Conservation (phyloP, 2,329 filamentous ascomycete genomes). For the Madurella fahalii region DNA sequence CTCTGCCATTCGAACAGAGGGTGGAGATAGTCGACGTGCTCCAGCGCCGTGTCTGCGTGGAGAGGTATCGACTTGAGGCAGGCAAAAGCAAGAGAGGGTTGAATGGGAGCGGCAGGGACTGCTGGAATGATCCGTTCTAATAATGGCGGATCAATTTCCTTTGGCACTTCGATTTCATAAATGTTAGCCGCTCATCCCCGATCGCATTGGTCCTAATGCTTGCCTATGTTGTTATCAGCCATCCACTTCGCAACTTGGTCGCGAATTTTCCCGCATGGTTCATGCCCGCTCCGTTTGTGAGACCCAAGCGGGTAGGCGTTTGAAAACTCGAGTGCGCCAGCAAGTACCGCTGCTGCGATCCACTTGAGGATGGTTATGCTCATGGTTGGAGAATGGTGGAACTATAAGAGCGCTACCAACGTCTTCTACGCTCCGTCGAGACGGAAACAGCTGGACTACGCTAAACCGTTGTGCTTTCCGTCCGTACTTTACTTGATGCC, state of each 20-base stretch:
- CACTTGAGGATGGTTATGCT: too few relatives aligned
- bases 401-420: too few relatives aligned
- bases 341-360: too few relatives aligned
- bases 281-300: not conserved
- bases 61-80: slow-evolving; percentile 18
- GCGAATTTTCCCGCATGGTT: not conserved
- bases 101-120: slow-evolving; percentile 6
- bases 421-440: too few relatives aligned
- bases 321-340: too few relatives aligned
- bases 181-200: too few relatives aligned
- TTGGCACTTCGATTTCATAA: not conserved
- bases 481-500: too few relatives aligned
- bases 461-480: too few relatives aligned
- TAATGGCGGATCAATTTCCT: not conserved
- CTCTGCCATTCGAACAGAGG: slow-evolving; percentile 20
- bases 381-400: too few relatives aligned
- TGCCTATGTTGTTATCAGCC: slow-evolving; percentile 4
- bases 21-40: slow-evolving; percentile 8
- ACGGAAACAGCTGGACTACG: too few relatives aligned
- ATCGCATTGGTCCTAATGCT: too few relatives aligned
- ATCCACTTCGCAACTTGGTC: slow-evolving; percentile 2
- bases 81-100: slow-evolving; percentile 13
- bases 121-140: not conserved
- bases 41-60: slow-evolving; percentile 5
- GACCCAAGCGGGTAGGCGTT: too few relatives aligned